Base-by-base conservation (phyloP, 169 alveolate genomes). In the Sarcocystis neurona region DNA sequence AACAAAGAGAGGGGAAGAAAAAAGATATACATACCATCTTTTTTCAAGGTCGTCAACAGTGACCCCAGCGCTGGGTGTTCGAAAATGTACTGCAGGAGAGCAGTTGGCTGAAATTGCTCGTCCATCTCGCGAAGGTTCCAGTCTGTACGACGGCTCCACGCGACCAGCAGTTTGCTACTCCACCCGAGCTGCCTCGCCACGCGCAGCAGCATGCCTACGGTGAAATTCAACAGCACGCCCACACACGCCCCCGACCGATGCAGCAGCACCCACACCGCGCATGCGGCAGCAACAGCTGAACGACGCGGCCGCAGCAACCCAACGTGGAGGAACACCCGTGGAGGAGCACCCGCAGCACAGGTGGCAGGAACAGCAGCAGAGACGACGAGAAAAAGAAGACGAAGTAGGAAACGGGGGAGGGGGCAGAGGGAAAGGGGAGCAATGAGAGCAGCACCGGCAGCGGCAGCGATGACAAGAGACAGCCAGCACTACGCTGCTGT, bases 51-150 rank as follows among this genome's bases (percentile, higher is more conserved):
- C 30, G 39, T 41, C 4, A 86, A 27, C 20, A 86, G 86, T 0
- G 86, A 60, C 47, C 50, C 86, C 58, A 37, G 27, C 50, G 46
- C 68, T 10, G 91, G 91, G 18, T 86, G 79, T 56, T 86, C 91
- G 0, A 86, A 79, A 47, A 86, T 47, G 46, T 74, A 44, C 86
- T 74, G 84, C 74, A 86, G 53, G 48, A 86, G 41, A 0, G 91
- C 75, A 0, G 91, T 72, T 0, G 91, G 91, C 91, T 72, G 91
- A 74, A 39, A 20, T 30, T 50, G 78, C n/a, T 72, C 84, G 8
- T 43, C 63, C 43, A 8, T 48, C 47, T n/a, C 56, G 41, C 44
- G 84, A 37, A 48, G 46, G 50, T 39, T 18, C 50, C 70, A 48
- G 44, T 20, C 18, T 3, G 75, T 39, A 12, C 86, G 74, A 47